Percentiles rank a stretch among this genome's conserved stretches.
phyloP scores from a whole-genome alignment of 176 grass and related monocot genomes.

The Poa annua region DNA sequence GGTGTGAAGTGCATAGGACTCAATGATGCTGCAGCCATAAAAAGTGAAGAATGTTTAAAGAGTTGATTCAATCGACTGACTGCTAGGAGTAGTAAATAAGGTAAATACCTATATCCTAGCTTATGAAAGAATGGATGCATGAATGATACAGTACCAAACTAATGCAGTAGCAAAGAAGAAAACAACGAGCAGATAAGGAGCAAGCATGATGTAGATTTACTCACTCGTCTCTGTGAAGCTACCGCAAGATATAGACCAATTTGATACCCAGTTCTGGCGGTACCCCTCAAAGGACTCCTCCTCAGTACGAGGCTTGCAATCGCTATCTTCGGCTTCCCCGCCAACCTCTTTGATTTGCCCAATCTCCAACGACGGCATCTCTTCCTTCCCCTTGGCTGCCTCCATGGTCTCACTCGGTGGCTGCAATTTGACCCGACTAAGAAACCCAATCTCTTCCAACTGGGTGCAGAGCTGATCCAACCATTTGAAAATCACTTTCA shows the following conservation, averaged over 20 bases:
- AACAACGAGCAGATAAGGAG: not conserved
- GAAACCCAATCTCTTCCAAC: constrained; percentile 1
- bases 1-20: constrained; percentile 20
- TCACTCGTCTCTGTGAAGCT: constrained; percentile 16
- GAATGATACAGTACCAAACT: too few species aligned
- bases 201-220: not conserved
- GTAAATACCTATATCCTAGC: too few species aligned
- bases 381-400: too few species aligned
- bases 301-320: not conserved
- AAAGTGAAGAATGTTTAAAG: not conserved
- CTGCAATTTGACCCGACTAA: not conserved
- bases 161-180: not conserved
- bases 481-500: not conserved
- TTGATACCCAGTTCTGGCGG: not conserved
- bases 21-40: not conserved
- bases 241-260: not conserved
- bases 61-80: not conserved
- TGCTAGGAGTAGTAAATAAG: too few species aligned
- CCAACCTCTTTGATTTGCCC: not conserved
- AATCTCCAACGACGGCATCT: too few species aligned
- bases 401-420: too few species aligned
- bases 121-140: not conserved
- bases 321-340: not conserved
- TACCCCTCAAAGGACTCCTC: not conserved
- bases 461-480: not conserved